Percentiles rank a stretch among this genome's conserved stretches.
Conservation (phyloP, 106 monocot genomes). For the Vanilla planifolia region DNA sequence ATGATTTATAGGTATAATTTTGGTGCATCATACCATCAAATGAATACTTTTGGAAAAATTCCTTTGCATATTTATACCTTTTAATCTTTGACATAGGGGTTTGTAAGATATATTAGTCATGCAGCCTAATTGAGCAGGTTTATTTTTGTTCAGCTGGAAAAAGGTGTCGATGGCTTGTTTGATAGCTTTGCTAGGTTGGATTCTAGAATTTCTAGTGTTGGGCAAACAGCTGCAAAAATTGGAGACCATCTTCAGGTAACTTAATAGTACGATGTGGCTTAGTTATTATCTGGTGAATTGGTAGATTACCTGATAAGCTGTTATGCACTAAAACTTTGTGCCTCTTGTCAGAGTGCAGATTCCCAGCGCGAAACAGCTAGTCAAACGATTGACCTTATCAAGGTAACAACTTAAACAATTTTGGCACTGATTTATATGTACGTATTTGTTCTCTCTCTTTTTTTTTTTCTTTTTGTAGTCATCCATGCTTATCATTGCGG, state of each 20-base stretch:
- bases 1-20: too few species aligned
- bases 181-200: constrained; percentile 95
- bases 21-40: too few species aligned
- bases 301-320: not conserved
- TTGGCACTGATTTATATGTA: too few species aligned
- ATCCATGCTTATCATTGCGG: constrained; percentile 4
- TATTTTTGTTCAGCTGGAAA: constrained; percentile 63
- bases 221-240: constrained; percentile 99
- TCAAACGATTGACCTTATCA: constrained; percentile 98
- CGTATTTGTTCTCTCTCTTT: not conserved
- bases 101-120: too few species aligned
- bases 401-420: constrained; percentile 34
- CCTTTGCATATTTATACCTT: too few species aligned
- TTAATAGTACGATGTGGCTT: too few species aligned
- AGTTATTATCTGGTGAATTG: not conserved
- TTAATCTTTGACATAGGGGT: too few species aligned
- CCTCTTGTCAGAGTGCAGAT: constrained; percentile 86
- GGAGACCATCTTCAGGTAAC: constrained; percentile 99
- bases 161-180: constrained; percentile 97
- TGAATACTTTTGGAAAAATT: too few species aligned
- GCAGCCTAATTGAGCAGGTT: not conserved
- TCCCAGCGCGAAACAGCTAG: constrained; percentile 98
- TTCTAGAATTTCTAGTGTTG: constrained; percentile 96
- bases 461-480: not conserved
- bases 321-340: constrained; percentile 8